Evolutionary conservation across 106 monocot species (phyloP), one percentile per base, ranked within the genome.

Genomic region (Apostasia shenzhenica): DNA sequence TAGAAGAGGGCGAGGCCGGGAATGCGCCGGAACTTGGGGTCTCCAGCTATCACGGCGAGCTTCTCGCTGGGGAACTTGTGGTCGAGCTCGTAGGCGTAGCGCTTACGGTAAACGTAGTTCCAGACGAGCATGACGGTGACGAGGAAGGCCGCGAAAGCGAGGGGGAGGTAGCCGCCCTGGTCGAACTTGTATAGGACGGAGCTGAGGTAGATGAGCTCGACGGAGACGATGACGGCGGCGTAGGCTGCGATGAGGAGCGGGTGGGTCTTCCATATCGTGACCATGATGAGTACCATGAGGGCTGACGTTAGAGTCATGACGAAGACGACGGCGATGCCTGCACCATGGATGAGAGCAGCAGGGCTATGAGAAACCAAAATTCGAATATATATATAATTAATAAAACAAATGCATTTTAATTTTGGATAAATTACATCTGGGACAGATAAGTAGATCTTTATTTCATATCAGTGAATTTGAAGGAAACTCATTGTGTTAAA

Each of bases 1-100:
- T 79, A 79, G 66, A 83, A 73, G 63, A 79, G 61, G 8, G 69
- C 82, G 1, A 82, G 6, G 2, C 83, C 83, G 1, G 83, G 79
- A 3, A 83, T 45, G 1, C 79, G 55, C 8, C 61, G 42, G 14
- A 72, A 13, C 42, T 43, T 41, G 45, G 48, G 14, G 4, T 68
- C 52, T n/a, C 1, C 1, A 0, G 41, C 59, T 3, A 83, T 6
- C 37, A 67, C 57, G 51, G 44, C 14, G 54, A 78, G 8, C 38
- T 52, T 46, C 5, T 59, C 70, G 2, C 11, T 45, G 0, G 72
- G 41, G 1, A 82, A 73, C 50, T 54, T 68, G 67, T 69, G 51
- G 3, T 9, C 61, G 8, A 77, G 13, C 54, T 82, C 82, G 45
- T 70, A 82, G 57, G 14, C 63, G 68, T 82, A 78, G 13, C 48